Evolutionary conservation across 1,284 basidiomycete species (phyloP).

Genomic region (Dichomitus squalens): DNA sequence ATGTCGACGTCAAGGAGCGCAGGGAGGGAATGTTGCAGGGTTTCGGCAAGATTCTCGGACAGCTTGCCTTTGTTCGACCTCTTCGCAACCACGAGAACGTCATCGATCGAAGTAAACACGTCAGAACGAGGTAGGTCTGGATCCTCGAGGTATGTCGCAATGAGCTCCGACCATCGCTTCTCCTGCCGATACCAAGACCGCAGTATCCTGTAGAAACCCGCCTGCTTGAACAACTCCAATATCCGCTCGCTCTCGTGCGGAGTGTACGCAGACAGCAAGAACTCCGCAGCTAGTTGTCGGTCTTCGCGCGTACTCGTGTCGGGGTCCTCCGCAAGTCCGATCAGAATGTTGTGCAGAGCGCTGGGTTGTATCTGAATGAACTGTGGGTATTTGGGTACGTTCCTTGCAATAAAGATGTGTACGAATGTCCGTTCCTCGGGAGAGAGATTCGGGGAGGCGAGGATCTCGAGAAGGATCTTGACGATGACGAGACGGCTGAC

Average conservation of each 20-base stretch:
- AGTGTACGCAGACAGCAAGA: constrained; percentile 90
- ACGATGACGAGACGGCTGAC: constrained; percentile 84
- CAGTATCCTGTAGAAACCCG: constrained; percentile 91
- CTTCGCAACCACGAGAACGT: constrained; percentile 55
- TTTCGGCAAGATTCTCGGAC: constrained; percentile 53
- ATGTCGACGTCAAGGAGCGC: constrained; percentile 67
- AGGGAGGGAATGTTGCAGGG: constrained; percentile 60
- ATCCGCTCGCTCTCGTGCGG: constrained; percentile 78
- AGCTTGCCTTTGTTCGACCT: constrained; percentile 48
- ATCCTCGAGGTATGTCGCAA: constrained; percentile 80
- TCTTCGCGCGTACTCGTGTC: constrained; percentile 85
- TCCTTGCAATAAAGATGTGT: constrained; percentile 95
- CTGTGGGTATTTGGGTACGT: constrained; percentile 96
- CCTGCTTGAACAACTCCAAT: constrained; percentile 72
- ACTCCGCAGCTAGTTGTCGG: constrained; percentile 94
- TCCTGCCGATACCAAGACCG: constrained; percentile 80
- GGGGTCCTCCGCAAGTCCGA: constrained; percentile 74
- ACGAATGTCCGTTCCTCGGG: constrained; percentile 79
- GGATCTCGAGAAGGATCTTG: constrained; percentile 84
- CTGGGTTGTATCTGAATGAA: constrained; percentile 73
- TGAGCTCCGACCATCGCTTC: constrained; percentile 73
- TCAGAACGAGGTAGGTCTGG: constrained; percentile 61
- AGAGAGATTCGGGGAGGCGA: constrained; percentile 56
- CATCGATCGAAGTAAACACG: constrained; percentile 66
- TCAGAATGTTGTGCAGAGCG: constrained; percentile 75